These are phyloP conservation scores for Musa acuminata DNA, from an alignment of 176 grass and related monocot species.

Conservation along the genomic window DNA sequence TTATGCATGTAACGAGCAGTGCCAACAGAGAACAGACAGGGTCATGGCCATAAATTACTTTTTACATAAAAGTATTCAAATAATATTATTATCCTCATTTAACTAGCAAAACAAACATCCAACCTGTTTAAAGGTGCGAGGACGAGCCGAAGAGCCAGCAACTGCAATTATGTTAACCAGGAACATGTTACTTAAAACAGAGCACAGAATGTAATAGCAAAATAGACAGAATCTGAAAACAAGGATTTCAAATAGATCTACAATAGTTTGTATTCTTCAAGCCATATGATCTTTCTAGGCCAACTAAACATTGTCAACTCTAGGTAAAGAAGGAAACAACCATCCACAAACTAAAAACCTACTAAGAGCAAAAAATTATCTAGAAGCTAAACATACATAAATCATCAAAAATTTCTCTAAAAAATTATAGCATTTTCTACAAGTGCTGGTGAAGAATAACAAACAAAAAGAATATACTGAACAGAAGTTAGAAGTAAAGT, in stretches of 20 bases:
- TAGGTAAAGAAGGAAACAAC: not conserved
- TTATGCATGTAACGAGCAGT: not conserved
- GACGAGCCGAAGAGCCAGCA: slow-evolving; percentile 69
- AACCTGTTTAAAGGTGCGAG: slow-evolving; percentile 78
- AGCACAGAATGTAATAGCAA: slow-evolving; percentile 5
- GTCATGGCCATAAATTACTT: too few relatives aligned
- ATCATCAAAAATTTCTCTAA: too few relatives aligned
- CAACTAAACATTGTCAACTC: not conserved
- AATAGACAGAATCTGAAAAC: not conserved
- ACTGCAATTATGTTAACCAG: slow-evolving; percentile 53
- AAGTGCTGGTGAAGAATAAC: too few relatives aligned
- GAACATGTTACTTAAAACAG: not conserved
- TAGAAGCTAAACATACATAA: not conserved
- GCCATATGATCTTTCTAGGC: not conserved
- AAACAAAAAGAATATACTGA: too few relatives aligned
- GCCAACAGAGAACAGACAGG: not conserved
- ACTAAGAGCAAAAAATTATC: not conserved
- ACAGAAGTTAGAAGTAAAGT: too few relatives aligned
- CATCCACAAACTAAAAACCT: not conserved
- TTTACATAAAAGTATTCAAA: not conserved
- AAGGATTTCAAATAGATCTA: not conserved
- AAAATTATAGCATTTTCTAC: too few relatives aligned
- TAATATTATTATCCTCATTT: not conserved
- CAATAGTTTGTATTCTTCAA: not conserved
- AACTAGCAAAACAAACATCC: not conserved